Conservation (phyloP, 2,329 filamentous ascomycete genomes). For the Lizonia empirigonia region DNA sequence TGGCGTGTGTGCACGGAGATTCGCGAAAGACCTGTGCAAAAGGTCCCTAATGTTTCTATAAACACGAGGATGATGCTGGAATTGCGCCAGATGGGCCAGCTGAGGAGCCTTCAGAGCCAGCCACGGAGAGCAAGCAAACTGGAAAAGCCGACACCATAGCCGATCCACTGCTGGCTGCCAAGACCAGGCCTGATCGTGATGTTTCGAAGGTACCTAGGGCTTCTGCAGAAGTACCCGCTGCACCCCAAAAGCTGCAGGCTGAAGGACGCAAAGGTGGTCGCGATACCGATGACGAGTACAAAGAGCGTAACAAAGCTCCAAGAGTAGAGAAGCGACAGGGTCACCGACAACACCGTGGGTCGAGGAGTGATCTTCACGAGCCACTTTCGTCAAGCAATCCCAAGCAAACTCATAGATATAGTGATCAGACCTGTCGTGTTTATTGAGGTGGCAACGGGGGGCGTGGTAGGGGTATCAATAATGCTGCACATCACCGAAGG, state of each 20-base stretch:
- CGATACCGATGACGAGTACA: neutral
- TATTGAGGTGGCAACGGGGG: no score
- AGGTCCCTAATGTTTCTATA: neutral
- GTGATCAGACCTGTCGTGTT: no score
- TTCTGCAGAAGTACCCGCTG: neutral
- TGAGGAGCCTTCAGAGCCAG: no score
- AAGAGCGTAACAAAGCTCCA: no score
- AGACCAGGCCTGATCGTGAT: neutral
- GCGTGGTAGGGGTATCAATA: no score
- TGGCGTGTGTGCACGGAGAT: neutral
- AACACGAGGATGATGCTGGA: neutral
- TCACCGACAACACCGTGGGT: no score
- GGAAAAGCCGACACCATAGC: neutral
- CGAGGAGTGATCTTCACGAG: no score
- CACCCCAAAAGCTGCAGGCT: neutral
- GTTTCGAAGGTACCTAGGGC: neutral
- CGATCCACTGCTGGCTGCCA: neutral
- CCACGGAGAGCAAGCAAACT: neutral
- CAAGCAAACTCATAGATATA: no score
- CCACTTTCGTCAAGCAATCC: no score
- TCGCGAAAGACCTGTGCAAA: neutral
- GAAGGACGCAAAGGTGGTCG: neutral
- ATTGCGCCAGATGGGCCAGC: neutral
- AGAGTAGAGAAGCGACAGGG: no score
- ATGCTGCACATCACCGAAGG: no score